A percentile compares a stretch with the other conserved stretches of the same genome.
phyloP scores from a whole-genome alignment of 2,329 filamentous ascomycete species.

The Nigrospora osmanthi region DNA sequence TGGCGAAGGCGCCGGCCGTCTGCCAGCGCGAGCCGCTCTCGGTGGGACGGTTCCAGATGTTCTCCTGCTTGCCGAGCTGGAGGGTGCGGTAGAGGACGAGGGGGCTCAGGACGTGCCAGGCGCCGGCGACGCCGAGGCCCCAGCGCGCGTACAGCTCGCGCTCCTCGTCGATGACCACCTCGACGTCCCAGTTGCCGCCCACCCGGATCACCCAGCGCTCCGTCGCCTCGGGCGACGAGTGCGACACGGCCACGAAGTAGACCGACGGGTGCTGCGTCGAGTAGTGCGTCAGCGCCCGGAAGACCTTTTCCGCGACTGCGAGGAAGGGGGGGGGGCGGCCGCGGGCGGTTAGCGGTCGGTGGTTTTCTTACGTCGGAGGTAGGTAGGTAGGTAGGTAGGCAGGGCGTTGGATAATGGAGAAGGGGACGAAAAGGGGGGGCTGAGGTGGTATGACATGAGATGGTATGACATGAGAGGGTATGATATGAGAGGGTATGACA shows the following conservation, averaged over 20 bases:
- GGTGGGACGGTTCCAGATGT: constrained; percentile 58
- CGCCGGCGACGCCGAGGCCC: constrained; percentile 54
- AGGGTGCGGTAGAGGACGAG: constrained; percentile 48
- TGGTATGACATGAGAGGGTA: no score
- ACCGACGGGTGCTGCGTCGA: constrained; percentile 41
- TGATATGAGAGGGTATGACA: no score
- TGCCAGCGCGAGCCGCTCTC: constrained; percentile 65
- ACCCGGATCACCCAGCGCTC: constrained; percentile 49
- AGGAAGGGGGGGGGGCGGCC: neutral
- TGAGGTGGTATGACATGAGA: no score
- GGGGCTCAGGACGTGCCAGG: constrained; percentile 57
- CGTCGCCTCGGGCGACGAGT: constrained; percentile 45
- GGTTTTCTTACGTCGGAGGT: no score
- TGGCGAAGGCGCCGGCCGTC: constrained; percentile 55
- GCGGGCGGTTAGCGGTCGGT: neutral
- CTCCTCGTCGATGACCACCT: constrained; percentile 52
- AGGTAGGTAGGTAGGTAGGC: no score
- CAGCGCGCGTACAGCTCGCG: constrained; percentile 55
- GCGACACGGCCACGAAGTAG: constrained; percentile 55
- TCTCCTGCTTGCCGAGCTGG: constrained; percentile 50
- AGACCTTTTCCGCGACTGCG: constrained; percentile 61
- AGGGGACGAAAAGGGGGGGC: no score
- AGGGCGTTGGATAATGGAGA: no score
- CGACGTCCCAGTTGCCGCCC: constrained; percentile 47
- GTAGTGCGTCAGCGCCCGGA: constrained; percentile 43